Percentiles rank a stretch among this genome's conserved stretches.
Evolutionary conservation across 768 basidiomycete species (phyloP).

Genomic region (Naganishia randhawae): DNA sequence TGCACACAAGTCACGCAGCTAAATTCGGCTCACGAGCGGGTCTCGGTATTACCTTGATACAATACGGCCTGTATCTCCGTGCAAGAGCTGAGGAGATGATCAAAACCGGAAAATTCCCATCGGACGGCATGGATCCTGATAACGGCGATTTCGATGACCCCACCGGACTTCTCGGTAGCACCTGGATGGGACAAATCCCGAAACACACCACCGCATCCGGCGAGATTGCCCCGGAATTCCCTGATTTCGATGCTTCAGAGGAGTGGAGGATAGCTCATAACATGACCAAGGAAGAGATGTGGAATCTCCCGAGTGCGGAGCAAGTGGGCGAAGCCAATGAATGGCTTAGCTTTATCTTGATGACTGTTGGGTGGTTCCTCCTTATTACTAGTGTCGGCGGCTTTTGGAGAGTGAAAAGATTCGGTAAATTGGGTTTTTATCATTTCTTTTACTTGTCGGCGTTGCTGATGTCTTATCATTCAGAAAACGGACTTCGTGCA

Average conservation of each 20-base stretch:
- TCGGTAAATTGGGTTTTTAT: constrained; percentile 32
- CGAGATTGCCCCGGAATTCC: constrained; percentile 23
- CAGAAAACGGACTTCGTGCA: constrained; percentile 28
- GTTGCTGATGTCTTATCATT: not conserved
- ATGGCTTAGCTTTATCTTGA: constrained; percentile 86
- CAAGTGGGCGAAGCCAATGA: constrained; percentile 60
- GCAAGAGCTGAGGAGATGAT: constrained; percentile 53
- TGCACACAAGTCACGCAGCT: constrained; percentile 76
- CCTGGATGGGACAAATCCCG: constrained; percentile 20
- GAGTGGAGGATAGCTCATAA: constrained; percentile 45
- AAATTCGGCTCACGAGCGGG: constrained; percentile 91
- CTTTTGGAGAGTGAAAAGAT: constrained; percentile 53
- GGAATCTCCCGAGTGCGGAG: constrained; percentile 39
- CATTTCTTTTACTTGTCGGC: not conserved
- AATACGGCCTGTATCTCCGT: constrained; percentile 77
- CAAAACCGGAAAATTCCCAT: constrained; percentile 42
- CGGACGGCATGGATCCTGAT: constrained; percentile 35
- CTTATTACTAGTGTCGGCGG: constrained; percentile 76
- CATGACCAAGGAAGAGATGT: constrained; percentile 40
- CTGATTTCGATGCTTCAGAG: constrained; percentile 35
- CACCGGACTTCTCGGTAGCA: constrained; percentile 22
- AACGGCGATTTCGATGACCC: constrained; percentile 28
- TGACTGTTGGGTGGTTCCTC: constrained; percentile 88
- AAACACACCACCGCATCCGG: constrained; percentile 8
- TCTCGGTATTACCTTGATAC: constrained; percentile 90